These are phyloP conservation scores for Ochetophila trinervis DNA, from an alignment of 306 rosid genomes.

Conservation along the genomic window DNA sequence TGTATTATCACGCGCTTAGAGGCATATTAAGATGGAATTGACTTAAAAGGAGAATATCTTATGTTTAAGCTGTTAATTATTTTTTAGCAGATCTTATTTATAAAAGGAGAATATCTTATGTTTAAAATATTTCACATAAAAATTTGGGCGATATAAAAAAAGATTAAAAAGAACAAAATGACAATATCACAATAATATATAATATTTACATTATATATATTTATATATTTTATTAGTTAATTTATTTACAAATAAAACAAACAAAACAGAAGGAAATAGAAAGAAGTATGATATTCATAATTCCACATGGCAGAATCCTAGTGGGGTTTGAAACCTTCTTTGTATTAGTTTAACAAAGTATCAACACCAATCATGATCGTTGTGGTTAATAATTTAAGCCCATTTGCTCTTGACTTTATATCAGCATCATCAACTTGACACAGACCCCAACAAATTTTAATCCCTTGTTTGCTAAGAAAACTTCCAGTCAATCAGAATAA, in stretches of 20 bases:
- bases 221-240: no score
- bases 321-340: background rate
- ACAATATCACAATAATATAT: background rate
- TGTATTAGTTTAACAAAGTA: background rate
- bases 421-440: conserved; percentile 1
- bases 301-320: background rate
- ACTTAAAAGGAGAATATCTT: no score
- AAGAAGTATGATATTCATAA: background rate
- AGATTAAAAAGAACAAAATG: background rate
- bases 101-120: no score
- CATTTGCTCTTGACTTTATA: no score
- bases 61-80: no score
- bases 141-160: background rate
- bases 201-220: no score
- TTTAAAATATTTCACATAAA: no score
- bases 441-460: background rate
- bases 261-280: background rate
- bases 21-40: no score
- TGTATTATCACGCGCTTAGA: no score
- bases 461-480: background rate
- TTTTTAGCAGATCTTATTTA: no score
- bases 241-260: no score
- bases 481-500: no score
- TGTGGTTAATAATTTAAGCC: background rate
- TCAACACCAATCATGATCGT: background rate